Base-by-base conservation (phyloP, 2,329 filamentous ascomycete species). In the Tricladium varicosporioides region DNA sequence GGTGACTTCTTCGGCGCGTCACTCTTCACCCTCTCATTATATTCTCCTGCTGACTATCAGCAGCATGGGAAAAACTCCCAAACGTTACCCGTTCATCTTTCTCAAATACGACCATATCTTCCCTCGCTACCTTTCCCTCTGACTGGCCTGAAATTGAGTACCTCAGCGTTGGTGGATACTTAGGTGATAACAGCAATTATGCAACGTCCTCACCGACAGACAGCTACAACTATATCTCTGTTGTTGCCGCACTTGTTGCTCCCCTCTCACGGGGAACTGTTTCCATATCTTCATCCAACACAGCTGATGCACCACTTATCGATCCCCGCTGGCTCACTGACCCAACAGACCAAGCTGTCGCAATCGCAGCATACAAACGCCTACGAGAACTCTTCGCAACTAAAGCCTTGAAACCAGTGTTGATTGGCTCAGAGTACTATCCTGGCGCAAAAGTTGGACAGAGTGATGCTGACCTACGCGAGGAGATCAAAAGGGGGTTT, bases 261-360 rank as follows among this genome's bases (percentile, higher is more conserved):
- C 74, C 76, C 2, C 57, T 72, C 0, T 78, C 76, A 0, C 73
- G 74, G 0, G 78, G 79, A 5, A 78, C 69, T 47, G 67, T 81
- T 1, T 75, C 72, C 0, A 70, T 81, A 14, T 49, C 52, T 0
- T 74, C 72, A 0, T 51, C 64, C n/a, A 66, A 72, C 13, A 72
- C 67, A 0, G 58, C 63, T 0, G 71, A 74, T 18, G 63, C 65
- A 1, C 78, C 79, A 0, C 14, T 61, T 13, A 62, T 75, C 13
- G 70, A 79, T 59, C 75, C 76, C 1, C 76, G 76, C 60, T 82
- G 74, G 71, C 67, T 82, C 1, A 68, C 67, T 1, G 69, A 74
- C 9, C 71, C 73, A 9, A 67, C 71, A 1, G 80, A 82, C 43
- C 62, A 72, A 22, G 74, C 78, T 14, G 65, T 81, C 2, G 75